Conservation (phyloP, 805 yeast genomes). For the Candida wancherniae region DNA sequence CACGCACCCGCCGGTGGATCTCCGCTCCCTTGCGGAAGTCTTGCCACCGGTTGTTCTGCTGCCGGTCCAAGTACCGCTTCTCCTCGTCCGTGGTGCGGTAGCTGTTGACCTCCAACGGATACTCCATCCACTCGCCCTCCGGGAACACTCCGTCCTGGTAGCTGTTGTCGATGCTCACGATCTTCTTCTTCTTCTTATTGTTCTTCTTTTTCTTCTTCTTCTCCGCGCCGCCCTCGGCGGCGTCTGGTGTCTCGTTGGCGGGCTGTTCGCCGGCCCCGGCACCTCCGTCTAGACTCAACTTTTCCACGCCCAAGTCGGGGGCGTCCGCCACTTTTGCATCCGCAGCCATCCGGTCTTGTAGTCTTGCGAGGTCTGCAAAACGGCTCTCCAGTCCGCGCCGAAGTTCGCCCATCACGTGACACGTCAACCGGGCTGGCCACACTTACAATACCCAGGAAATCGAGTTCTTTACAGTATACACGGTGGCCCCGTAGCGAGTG, state of each 20-base stretch:
- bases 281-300: conserved; percentile 9
- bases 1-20: conserved; percentile 87
- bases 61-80: conserved; percentile 69
- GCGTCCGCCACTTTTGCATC: too few relatives aligned
- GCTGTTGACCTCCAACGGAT: conserved; percentile 58
- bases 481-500: too few relatives aligned
- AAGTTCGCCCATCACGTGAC: too few relatives aligned
- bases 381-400: too few relatives aligned
- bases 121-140: conserved; percentile 83
- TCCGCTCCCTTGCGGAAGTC: conserved; percentile 96
- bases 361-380: too few relatives aligned
- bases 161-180: conserved; percentile 58
- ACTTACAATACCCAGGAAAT: too few relatives aligned
- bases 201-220: conserved; percentile 42
- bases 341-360: too few relatives aligned
- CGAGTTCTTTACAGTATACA: too few relatives aligned
- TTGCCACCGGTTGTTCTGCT: conserved; percentile 62
- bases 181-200: conserved; percentile 44
- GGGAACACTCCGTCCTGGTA: conserved; percentile 76
- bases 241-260: not conserved
- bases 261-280: conserved; percentile 1
- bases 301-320: conserved; percentile 10
- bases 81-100: conserved; percentile 85
- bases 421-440: too few relatives aligned
- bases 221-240: conserved; percentile 9